Percentiles rank a stretch among this genome's conserved stretches.
phyloP scores from a whole-genome alignment of 1,139 yeast species.

The Diutina sp. region DNA sequence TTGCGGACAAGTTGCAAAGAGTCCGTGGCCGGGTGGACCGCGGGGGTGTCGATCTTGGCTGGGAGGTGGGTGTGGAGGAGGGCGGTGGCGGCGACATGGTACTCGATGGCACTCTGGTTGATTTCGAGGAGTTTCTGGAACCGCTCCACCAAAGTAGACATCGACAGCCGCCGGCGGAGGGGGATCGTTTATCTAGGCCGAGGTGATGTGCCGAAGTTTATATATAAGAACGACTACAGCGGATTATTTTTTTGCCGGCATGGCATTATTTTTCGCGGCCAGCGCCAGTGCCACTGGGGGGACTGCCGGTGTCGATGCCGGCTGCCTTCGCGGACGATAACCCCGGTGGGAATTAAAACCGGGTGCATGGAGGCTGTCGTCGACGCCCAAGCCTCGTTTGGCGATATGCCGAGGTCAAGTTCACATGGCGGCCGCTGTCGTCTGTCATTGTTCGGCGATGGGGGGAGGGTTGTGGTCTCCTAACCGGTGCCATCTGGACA shows the following conservation, averaged over 20 bases:
- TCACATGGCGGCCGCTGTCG: not conserved
- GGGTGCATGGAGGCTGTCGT: not conserved
- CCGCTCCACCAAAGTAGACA: not conserved
- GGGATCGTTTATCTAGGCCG: not conserved
- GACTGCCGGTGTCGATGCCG: not conserved
- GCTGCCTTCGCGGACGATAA: not conserved
- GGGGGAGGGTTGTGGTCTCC: not conserved
- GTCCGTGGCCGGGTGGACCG: not conserved
- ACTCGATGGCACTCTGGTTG: not conserved
- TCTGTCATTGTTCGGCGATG: not conserved
- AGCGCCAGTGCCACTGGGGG: not conserved
- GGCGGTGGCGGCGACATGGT: not conserved
- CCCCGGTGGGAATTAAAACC: not conserved
- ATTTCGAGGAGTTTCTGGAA: not conserved
- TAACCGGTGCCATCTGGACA: not conserved
- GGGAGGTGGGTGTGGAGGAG: not conserved
- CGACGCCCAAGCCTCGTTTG: not conserved
- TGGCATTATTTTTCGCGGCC: not conserved
- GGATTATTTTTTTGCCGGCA: not conserved
- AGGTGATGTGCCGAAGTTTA: not conserved
- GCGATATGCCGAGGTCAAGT: too few relatives aligned
- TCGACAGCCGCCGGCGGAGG: not conserved
- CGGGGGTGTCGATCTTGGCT: not conserved
- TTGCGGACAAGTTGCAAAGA: not conserved
- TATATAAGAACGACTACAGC: not conserved